Evolutionary conservation across 169 alveolate species (phyloP), one percentile per base, ranked within the genome.

Genomic region (Plasmodium inui): DNA sequence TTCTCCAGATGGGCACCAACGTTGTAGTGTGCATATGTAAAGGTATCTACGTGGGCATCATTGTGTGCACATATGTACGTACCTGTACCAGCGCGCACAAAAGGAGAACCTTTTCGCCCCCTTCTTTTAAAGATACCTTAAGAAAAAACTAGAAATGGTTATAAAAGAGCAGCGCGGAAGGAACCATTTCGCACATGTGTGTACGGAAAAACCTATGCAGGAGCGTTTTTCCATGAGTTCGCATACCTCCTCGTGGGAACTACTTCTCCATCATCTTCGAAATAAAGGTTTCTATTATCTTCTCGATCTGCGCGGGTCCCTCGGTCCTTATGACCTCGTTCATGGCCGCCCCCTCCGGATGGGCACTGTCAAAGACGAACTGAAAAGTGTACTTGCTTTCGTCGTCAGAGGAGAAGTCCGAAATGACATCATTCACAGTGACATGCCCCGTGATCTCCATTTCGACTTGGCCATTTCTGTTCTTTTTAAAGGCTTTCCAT

Each of bases 401-500:
- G 37, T 85, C 93, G 22, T 85, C 84, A 46, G 30, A 55, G 67
- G 84, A 73, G 78, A 50, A 85, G 55, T 85, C 93, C 8, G 93
- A 85, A 46, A 85, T 73, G 34, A 85, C 79, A n/a, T 85, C 93
- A 53, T 28, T 50, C 22, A 85, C 82, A 73, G 76, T 44, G 78
- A 85, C 61, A 50, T 85, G 84, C 30, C 93, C 93, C 70, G 74
- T 85, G 22, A 78, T 39, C 37, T 85, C 93, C 74, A 85, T 73
- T 74, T 85, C 93, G 26, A 85, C 78, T 74, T 74, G 71, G 39
- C 79, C 39, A 39, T 53, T 85, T 85, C 74, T 85, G 22, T 85
- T 85, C 78, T 73, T 55, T 74, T 85, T 73, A 39, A n/a, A 73
- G 14, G 93, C 93, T 50, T 85, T 85, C 93, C 93, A 85, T 74